phyloP scores from a whole-genome alignment of 352 stramenopile species.

The Phytophthora ohioensis region DNA sequence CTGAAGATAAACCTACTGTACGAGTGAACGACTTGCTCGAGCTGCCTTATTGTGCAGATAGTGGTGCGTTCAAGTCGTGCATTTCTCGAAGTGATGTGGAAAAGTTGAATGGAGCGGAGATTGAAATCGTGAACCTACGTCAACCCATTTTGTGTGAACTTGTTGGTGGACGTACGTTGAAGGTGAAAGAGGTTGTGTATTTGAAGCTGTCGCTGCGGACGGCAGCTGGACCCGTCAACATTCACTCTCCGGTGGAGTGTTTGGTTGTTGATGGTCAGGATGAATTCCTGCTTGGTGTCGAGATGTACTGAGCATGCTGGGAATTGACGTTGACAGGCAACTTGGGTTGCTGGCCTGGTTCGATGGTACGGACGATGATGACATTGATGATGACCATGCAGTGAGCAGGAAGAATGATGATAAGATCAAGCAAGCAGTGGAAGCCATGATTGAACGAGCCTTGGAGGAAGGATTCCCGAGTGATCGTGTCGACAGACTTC shows the following conservation, averaged over 20 bases:
- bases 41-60: too few species aligned
- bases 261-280: constrained; percentile 20
- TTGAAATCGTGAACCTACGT: constrained; percentile 11
- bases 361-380: constrained; percentile 13
- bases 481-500: background rate
- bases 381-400: constrained; percentile 15
- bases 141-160: background rate
- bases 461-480: constrained; percentile 4
- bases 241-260: constrained; percentile 13
- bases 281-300: constrained; percentile 20
- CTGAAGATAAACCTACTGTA: too few species aligned
- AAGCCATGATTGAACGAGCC: background rate
- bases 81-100: too few species aligned
- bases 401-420: constrained; percentile 3
- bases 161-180: too few species aligned
- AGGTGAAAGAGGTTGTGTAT: constrained; percentile 19
- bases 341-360: constrained; percentile 19
- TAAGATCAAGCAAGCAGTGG: too few species aligned
- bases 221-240: constrained; percentile 17
- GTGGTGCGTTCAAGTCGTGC: too few species aligned
- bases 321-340: constrained; percentile 6
- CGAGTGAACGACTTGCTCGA: too few species aligned
- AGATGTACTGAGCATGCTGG: constrained; percentile 9
- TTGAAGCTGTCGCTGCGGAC: constrained; percentile 16
- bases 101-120: background rate